A percentile compares a stretch with the other conserved stretches of the same genome.
Conservation (phyloP, 140 eudicot genomes). For the Erigeron philadelphicus region DNA sequence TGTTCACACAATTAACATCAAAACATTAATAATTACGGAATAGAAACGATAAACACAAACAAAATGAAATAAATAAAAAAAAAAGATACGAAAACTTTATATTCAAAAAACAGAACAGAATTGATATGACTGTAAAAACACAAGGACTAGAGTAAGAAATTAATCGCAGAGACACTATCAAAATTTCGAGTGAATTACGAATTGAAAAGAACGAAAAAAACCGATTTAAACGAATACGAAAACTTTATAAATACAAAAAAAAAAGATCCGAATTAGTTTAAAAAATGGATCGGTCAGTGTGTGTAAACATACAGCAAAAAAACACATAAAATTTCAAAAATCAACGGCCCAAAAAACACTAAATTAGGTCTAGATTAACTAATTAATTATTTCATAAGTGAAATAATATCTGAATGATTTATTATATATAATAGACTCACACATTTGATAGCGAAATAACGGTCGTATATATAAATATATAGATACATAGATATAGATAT, state of each 20-base stretch:
- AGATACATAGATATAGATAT: not conserved
- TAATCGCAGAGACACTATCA: no score
- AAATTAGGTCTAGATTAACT: conserved; percentile 16
- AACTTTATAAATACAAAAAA: not conserved
- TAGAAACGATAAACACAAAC: not conserved
- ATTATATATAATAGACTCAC: conserved; percentile 3
- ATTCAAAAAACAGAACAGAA: no score
- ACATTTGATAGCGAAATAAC: conserved; percentile 25
- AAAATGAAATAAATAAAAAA: no score
- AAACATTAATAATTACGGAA: not conserved
- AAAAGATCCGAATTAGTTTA: conserved; percentile 15
- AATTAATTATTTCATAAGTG: no score
- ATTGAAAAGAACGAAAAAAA: conserved; percentile 5
- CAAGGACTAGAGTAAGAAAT: no score
- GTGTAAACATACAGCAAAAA: conserved; percentile 9
- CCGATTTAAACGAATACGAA: not conserved
- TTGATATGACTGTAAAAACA: no score
- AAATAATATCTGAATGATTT: no score
- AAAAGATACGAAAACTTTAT: no score
- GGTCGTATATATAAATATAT: conserved; percentile 7
- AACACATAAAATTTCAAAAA: conserved; percentile 28
- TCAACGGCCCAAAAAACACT: conserved; percentile 35
- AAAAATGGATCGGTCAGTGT: conserved; percentile 31
- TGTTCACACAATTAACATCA: conserved; percentile 16
- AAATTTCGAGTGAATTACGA: not conserved